A percentile compares a stretch with the other conserved stretches of the same genome.
phyloP scores from a whole-genome alignment of 805 yeast genomes.

The Isabelozyma rhagii region DNA sequence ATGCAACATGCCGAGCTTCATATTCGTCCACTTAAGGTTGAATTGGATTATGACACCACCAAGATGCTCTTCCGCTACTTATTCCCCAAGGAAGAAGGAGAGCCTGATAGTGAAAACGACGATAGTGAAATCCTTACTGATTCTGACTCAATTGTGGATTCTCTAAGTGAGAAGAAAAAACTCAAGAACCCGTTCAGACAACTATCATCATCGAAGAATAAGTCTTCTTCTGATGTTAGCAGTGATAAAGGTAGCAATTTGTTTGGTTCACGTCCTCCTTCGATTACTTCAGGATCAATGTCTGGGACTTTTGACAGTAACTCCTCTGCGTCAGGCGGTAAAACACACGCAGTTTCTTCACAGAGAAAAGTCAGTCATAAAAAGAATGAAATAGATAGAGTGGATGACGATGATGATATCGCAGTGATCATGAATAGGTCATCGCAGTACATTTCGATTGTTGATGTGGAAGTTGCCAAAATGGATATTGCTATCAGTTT shows the following conservation, averaged over 20 bases:
- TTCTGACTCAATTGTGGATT: not conserved
- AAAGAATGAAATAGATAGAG: not conserved
- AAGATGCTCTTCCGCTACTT: conserved; percentile 60
- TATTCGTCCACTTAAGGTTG: conserved; percentile 65
- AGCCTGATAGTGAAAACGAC: conserved; percentile 4
- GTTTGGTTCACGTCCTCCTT: not conserved
- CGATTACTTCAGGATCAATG: not conserved
- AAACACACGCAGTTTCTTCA: not conserved
- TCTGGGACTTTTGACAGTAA: not conserved
- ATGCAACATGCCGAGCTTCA: conserved; percentile 59
- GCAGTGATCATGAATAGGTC: conserved; percentile 42
- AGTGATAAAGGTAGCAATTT: not conserved
- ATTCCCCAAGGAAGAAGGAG: conserved; percentile 53
- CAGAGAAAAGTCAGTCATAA: conserved; percentile 1
- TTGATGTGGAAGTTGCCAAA: conserved; percentile 30
- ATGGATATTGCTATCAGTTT: conserved; percentile 61
- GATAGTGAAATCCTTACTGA: conserved; percentile 7
- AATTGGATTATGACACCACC: conserved; percentile 70
- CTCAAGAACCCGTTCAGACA: conserved; percentile 3
- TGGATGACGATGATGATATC: conserved; percentile 30
- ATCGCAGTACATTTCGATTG: conserved; percentile 37
- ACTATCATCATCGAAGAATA: not conserved
- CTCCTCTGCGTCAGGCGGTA: not conserved
- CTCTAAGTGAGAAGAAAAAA: not conserved
- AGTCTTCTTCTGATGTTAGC: not conserved